A percentile compares a stretch with the other conserved stretches of the same genome.
Evolutionary conservation across 1,284 basidiomycete genomes (phyloP).

Genomic region (Fomes fomentarius): DNA sequence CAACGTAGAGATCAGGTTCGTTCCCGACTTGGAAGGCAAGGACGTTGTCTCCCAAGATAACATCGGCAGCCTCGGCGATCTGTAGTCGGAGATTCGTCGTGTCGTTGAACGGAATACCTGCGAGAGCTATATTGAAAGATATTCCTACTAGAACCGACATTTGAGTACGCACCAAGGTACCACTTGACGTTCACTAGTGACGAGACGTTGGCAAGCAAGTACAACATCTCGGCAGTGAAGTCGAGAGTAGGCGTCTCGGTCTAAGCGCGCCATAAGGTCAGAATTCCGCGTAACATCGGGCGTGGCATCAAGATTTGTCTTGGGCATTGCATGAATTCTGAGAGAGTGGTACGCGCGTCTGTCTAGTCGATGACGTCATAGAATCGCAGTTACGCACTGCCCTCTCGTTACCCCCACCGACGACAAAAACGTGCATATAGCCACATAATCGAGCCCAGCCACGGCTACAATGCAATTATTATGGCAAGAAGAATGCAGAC

Average conservation of each 20-base stretch:
- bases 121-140: neutral
- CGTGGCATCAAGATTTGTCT: slow-evolving; percentile 29
- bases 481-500: too few relatives aligned
- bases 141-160: too few relatives aligned
- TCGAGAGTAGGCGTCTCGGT: slow-evolving; percentile 46
- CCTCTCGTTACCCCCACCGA: too few relatives aligned
- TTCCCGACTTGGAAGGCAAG: slow-evolving; percentile 67
- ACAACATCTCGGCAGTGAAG: slow-evolving; percentile 46
- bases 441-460: too few relatives aligned
- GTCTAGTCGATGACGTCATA: too few relatives aligned
- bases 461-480: too few relatives aligned
- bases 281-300: neutral
- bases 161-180: slow-evolving; percentile 43
- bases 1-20: slow-evolving; percentile 69
- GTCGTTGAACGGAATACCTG: slow-evolving; percentile 55
- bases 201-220: slow-evolving; percentile 46
- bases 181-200: slow-evolving; percentile 42
- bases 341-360: too few relatives aligned
- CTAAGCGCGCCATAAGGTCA: slow-evolving; percentile 32
- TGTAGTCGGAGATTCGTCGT: slow-evolving; percentile 53
- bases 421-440: too few relatives aligned
- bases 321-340: too few relatives aligned
- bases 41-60: slow-evolving; percentile 61
- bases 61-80: slow-evolving; percentile 51
- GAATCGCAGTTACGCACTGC: too few relatives aligned